Conservation (phyloP, 148 eudicot genomes). For the Nepenthes gracilis region DNA sequence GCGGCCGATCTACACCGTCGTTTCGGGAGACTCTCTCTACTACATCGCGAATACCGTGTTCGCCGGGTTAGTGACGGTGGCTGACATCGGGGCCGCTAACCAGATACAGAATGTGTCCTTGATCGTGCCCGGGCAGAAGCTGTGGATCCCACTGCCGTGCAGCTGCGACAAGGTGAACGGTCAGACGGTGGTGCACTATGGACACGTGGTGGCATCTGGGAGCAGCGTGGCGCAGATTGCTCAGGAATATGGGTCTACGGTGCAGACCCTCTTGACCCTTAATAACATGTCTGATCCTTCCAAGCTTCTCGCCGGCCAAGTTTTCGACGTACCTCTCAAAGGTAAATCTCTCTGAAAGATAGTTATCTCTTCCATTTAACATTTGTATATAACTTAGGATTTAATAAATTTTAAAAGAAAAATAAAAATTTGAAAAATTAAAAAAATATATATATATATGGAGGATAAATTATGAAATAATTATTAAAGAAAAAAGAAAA, state of each 20-base stretch:
- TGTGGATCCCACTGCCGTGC: conserved; percentile 83
- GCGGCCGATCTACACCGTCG: conserved; percentile 44
- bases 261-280: conserved; percentile 27
- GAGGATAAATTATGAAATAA: no score
- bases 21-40: conserved; percentile 32
- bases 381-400: not conserved
- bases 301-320: conserved; percentile 40
- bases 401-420: no score
- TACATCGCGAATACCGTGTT: conserved; percentile 21
- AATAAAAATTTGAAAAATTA: no score
- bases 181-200: conserved; percentile 57
- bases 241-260: conserved; percentile 23
- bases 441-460: no score
- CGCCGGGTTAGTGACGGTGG: conserved; percentile 22
- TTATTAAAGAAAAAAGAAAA: no score
- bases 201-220: conserved; percentile 35
- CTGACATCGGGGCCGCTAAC: conserved; percentile 43
- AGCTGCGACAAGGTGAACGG: conserved; percentile 84
- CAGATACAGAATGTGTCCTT: conserved; percentile 19
- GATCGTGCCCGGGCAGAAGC: conserved; percentile 32
- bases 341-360: conserved; percentile 18
- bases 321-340: conserved; percentile 78
- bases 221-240: conserved; percentile 44
- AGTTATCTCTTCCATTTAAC: not conserved
- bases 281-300: conserved; percentile 38